Base-by-base conservation (phyloP, 2,329 filamentous ascomycete species). In the Diaporthe vexans region DNA sequence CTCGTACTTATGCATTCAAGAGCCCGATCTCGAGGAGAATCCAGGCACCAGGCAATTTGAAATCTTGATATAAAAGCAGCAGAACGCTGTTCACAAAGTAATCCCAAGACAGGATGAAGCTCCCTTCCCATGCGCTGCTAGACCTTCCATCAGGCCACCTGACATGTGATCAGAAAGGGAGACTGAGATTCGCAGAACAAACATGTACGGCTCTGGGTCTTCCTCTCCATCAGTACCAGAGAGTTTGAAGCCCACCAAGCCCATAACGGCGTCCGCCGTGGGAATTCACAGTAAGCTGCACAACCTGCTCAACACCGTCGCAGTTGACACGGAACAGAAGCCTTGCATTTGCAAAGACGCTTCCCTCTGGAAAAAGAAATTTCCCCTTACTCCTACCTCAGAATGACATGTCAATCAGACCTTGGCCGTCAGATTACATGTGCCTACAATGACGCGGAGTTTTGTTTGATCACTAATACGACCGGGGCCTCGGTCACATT, bases 381-480 rank as follows among this genome's bases (percentile, higher is more conserved):
- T 15, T 17, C 26, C 17, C 15, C 9, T n/a, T 7, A 7, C 19
- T 19, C 5, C 17, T 17, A n/a, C 1, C 9, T 43, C 8, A n/a
- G 13, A 4, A 8, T n/a, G 5, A 48, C 1, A 13, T 48, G 19
- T 21, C 1, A 4, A 4, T n/a, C 17, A 3, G 19, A 24, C 26
- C 11, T 35, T 13, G 43, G 17, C 13, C 29, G 3, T 13, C 26
- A 35, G 29, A 51, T 0, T 21, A 11, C 21, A 9, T n/a, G 10
- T 35, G 26, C 19, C 26, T 65, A 13, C 8, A 8, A 10, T 7
- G 8, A 15, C 51, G 11, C 26, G 21, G 43, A 11, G 40, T 48
- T 10, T 35, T 46, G 8, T 35, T n/a, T 65, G 61, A 65, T 65
- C 61, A 65, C 61, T 65, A 65, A 65, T 65, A 51, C 43, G 6